Base-by-base conservation (phyloP, 2,329 filamentous ascomycete species). In the Sporothrix schenckii region DNA sequence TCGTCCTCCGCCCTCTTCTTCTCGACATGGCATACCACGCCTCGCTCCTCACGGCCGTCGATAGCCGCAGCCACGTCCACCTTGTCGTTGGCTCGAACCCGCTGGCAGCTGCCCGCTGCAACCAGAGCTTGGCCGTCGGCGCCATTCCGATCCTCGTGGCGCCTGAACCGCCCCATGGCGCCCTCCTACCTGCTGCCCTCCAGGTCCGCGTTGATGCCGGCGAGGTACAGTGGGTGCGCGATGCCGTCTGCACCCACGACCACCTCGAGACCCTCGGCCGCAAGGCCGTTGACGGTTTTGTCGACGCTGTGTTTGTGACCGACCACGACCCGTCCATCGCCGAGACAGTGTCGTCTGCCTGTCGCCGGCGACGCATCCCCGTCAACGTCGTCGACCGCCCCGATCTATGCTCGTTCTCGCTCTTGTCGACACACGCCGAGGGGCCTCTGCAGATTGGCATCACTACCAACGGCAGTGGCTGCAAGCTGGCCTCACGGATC, bases 401-500 rank as follows among this genome's bases (percentile, higher is more conserved):
- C 0, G 85, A 88, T 47, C 89, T 98, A 19, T 97, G 93, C 82
- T 92, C 92, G 34, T 97, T 99, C 79, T 91, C 91, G 5, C 85
- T 99, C 68, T 88, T 98, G 60, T 95, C 93, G 30, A 96, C 92
- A 9, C 89, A 98, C 79, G 89, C 87, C 69, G 94, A 97, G 77
- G 95, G 95, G 0, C 94, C 95, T 11, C 84, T 99, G 53, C 95
- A 98, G 78, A 91, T 99, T 72, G 95, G 95, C 72, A 91, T 99
- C 71, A 98, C 95, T 3, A 98, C 95, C 0, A 97, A 96, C 71
- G 94, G 95, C 24, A 90, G 92, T 75, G 95, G 95, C 1, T 98
- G 95, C 83, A 97, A 97, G 80, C 86, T 99, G 41, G 92, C 95
- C 6, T 92, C 93, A 11, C 87, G 95, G 34, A 92, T 99, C 76